Evolutionary conservation across 441 rosid genomes (phyloP).

Genomic region (Adansonia madagascariensis): DNA sequence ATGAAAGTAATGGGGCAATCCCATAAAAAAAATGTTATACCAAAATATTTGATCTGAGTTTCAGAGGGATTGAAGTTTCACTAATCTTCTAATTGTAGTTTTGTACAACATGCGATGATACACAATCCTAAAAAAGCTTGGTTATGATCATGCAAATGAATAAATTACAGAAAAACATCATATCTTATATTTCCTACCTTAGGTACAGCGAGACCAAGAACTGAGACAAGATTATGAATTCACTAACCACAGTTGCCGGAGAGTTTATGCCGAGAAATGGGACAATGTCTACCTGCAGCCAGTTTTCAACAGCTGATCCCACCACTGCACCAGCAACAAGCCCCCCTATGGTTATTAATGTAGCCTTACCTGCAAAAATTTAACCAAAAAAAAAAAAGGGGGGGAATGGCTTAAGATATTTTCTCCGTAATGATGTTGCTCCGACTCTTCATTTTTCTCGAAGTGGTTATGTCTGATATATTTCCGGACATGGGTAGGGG

Average conservation of each 20-base stretch:
- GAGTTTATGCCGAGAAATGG: conserved; percentile 85
- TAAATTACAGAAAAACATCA: conserved; percentile 34
- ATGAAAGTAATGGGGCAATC: neutral
- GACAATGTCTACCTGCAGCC: conserved; percentile 93
- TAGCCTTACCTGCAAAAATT: conserved; percentile 73
- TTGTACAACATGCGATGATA: conserved; percentile 59
- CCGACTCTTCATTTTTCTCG: too few relatives aligned
- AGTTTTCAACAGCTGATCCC: conserved; percentile 87
- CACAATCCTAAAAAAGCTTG: conserved; percentile 45
- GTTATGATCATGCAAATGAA: conserved; percentile 51
- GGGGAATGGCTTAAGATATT: conserved; percentile 21
- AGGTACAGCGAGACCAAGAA: conserved; percentile 82
- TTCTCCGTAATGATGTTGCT: neutral
- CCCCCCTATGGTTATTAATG: conserved; percentile 77
- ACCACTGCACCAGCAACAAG: conserved; percentile 90
- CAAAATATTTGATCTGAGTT: conserved; percentile 14
- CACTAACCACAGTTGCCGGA: conserved; percentile 85
- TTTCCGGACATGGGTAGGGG: too few relatives aligned
- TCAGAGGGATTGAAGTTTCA: conserved; percentile 17
- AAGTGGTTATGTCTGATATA: too few relatives aligned
- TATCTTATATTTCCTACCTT: conserved; percentile 46
- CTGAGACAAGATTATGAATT: conserved; percentile 83
- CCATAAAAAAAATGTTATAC: neutral
- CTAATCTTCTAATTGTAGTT: conserved; percentile 39
- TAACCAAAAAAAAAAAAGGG: neutral